Evolutionary conservation across 495 filamentous ascomycete genomes (phyloP).

Genomic region (Pseudoneurospora amorphoporcata): DNA sequence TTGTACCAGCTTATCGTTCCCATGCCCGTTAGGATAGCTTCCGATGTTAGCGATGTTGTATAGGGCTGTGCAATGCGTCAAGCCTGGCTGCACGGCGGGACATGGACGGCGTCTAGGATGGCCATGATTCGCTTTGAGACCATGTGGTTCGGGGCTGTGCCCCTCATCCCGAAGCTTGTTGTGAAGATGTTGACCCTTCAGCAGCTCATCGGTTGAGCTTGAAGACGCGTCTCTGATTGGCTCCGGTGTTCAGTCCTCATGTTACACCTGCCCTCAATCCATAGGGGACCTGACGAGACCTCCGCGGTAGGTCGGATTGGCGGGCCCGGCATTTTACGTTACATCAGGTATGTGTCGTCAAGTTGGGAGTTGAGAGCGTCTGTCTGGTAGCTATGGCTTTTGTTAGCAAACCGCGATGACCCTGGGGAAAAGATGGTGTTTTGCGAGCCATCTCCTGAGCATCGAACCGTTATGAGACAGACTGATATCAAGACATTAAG

Average conservation of each 20-base stretch:
- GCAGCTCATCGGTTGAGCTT: background rate
- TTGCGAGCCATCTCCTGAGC: background rate
- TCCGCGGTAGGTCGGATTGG: background rate
- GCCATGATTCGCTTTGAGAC: background rate
- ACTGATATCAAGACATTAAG: background rate
- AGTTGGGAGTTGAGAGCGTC: background rate
- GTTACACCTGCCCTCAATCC: background rate
- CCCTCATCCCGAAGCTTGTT: background rate
- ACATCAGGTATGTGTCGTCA: background rate
- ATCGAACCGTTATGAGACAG: background rate
- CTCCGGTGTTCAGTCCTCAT: background rate
- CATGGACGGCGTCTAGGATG: background rate
- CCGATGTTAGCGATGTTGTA: background rate
- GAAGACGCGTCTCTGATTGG: background rate
- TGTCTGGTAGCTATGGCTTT: background rate
- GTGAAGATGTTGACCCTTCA: background rate
- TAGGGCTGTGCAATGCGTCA: background rate
- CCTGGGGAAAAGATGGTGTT: background rate
- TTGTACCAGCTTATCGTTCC: background rate
- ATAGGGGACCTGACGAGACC: background rate
- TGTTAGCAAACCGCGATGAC: background rate
- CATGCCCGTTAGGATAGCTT: background rate
- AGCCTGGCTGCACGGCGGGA: background rate
- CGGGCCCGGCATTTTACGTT: background rate
- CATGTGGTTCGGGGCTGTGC: background rate